Conservation (phyloP, 495 filamentous ascomycete genomes). For the Talaromyces trachyspermus region DNA sequence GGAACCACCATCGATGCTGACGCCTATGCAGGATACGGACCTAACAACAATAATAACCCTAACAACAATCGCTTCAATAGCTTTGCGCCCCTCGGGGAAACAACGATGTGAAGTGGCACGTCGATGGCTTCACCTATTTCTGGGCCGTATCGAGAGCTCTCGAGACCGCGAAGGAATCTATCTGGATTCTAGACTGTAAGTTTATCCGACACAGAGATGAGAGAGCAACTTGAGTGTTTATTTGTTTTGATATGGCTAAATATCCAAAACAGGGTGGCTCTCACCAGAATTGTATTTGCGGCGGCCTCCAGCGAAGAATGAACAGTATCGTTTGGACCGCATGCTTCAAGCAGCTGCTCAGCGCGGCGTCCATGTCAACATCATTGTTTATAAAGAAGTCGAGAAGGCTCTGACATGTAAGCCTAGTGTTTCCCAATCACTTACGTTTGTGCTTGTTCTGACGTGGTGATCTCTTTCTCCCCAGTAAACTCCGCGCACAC, state of each 20-base stretch:
- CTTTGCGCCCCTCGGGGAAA: constrained; percentile 65
- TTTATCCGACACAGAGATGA: constrained; percentile 7
- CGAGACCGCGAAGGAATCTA: constrained; percentile 73
- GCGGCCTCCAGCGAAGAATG: constrained; percentile 72
- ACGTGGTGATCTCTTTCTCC: constrained; percentile 6
- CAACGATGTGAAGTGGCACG: constrained; percentile 81
- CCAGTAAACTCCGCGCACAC: constrained; percentile 79
- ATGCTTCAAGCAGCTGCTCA: constrained; percentile 84
- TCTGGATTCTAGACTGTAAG: constrained; percentile 87
- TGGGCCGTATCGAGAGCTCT: constrained; percentile 80
- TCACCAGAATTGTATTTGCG: constrained; percentile 86
- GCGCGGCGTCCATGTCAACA: constrained; percentile 77
- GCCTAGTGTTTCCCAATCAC: no score
- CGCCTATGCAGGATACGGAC: constrained; percentile 39
- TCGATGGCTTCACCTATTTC: constrained; percentile 89
- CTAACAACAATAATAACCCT: constrained; percentile 32
- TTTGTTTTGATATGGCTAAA: no score
- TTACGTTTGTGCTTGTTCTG: no score
- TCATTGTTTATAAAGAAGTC: constrained; percentile 95
- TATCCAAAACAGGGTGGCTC: constrained; percentile 83
- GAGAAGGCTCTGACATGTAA: constrained; percentile 77
- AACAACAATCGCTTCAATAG: constrained; percentile 69
- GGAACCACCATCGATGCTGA: constrained; percentile 45
- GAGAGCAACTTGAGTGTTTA: no score
- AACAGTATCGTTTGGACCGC: constrained; percentile 79